Percentiles rank a stretch among this genome's conserved stretches.
Evolutionary conservation across 2,329 filamentous ascomycete genomes (phyloP).

Genomic region (Aspergillus sp.): DNA sequence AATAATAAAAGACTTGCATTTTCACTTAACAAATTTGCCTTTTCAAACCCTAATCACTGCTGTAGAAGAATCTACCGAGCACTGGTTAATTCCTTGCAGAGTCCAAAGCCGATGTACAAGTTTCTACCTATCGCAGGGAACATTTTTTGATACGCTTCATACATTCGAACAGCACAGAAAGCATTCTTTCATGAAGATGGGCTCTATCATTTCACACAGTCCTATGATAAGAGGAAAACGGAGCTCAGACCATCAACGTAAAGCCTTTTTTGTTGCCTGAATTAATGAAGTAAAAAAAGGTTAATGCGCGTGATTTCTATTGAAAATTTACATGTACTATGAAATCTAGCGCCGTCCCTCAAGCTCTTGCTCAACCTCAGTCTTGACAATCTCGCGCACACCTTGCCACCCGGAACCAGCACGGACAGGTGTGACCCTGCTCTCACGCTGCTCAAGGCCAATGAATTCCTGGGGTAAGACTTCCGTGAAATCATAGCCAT

Average conservation of each 20-base stretch:
- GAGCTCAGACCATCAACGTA: neutral
- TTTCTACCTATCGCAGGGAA: neutral
- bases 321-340: neutral
- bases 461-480: conserved; percentile 81
- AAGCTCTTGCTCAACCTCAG: conserved; percentile 60
- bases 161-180: neutral
- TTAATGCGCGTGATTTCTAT: neutral
- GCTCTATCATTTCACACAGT: neutral
- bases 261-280: neutral
- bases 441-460: conserved; percentile 74
- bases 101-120: too few relatives aligned
- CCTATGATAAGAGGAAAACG: neutral
- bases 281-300: neutral
- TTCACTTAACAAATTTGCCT: neutral
- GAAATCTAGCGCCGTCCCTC: conserved; percentile 25
- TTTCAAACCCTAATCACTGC: too few relatives aligned
- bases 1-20: neutral
- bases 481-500: conserved; percentile 71
- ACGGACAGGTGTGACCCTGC: conserved; percentile 67
- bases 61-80: too few relatives aligned
- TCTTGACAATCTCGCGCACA: conserved; percentile 72
- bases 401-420: conserved; percentile 67
- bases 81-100: too few relatives aligned
- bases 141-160: neutral
- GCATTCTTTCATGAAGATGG: neutral